Evolutionary conservation across 2,329 filamentous ascomycete genomes (phyloP).

Genomic region (Sarocladiaceae sp.): DNA sequence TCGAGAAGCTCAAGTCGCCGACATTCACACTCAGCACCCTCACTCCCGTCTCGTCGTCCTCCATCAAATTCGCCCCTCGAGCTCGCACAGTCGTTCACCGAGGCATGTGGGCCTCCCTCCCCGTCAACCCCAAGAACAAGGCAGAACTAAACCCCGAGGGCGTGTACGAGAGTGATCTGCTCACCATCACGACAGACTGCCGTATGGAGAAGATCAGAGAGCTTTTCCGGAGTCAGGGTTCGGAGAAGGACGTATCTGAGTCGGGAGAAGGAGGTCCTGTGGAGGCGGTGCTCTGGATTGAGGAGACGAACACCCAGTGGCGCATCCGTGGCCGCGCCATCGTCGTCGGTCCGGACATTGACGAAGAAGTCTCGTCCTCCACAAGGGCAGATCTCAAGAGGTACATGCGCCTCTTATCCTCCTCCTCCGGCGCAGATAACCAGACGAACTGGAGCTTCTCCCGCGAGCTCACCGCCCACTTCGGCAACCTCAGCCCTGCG

Average conservation of each 20-base stretch:
- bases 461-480: conserved; percentile 76
- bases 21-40: conserved; percentile 47
- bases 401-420: conserved; percentile 48
- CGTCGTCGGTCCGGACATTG: conserved; percentile 64
- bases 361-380: conserved; percentile 34
- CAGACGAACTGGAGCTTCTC: conserved; percentile 63
- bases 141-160: conserved; percentile 61
- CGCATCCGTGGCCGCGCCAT: conserved; percentile 71
- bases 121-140: conserved; percentile 64
- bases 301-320: conserved; percentile 72
- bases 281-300: conserved; percentile 82
- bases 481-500: conserved; percentile 77
- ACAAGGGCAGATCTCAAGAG: conserved; percentile 54
- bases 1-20: conserved; percentile 39
- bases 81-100: conserved; percentile 79
- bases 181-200: conserved; percentile 80
- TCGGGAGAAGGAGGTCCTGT: conserved; percentile 61
- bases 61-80: conserved; percentile 42
- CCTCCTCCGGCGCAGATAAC: neutral
- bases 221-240: conserved; percentile 49
- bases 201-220: conserved; percentile 80
- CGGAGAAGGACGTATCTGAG: conserved; percentile 19
- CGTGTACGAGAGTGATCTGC: conserved; percentile 66
- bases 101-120: conserved; percentile 72
- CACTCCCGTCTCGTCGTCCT: conserved; percentile 25